Evolutionary conservation across 768 basidiomycete species (phyloP).

Genomic region (Amanita exitialis): DNA sequence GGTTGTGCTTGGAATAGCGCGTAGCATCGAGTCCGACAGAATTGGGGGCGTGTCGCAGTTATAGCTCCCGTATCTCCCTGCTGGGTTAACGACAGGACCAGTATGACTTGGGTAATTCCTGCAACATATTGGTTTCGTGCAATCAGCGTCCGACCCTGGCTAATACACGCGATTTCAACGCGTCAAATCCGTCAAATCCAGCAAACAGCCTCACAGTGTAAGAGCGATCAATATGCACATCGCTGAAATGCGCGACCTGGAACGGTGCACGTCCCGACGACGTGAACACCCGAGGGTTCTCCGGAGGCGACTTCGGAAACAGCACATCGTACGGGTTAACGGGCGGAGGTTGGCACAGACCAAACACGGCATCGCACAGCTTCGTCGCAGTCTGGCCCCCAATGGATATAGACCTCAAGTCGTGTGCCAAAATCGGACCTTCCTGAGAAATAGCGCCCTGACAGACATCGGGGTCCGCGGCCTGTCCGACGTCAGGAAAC

Average conservation of each 20-base stretch:
- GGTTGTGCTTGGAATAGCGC: conserved; percentile 27
- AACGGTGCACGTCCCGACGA: conserved; percentile 34
- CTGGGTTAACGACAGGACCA: conserved; percentile 28
- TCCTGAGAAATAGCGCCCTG: conserved; percentile 37
- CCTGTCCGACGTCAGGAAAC: conserved; percentile 16
- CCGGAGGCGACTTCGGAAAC: conserved; percentile 32
- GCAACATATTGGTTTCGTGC: conserved; percentile 58
- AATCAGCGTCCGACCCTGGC: conserved; percentile 44
- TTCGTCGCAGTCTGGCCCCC: conserved; percentile 38
- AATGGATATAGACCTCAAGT: conserved; percentile 37
- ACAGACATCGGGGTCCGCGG: conserved; percentile 50
- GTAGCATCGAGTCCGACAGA: conserved; percentile 41
- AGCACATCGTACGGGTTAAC: conserved; percentile 34
- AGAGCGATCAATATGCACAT: conserved; percentile 49
- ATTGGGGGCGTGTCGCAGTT: conserved; percentile 43
- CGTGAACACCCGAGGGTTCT: conserved; percentile 20
- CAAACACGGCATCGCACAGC: conserved; percentile 45
- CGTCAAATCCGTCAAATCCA: neutral
- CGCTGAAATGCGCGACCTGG: conserved; percentile 52
- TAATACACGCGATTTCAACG: conserved; percentile 11
- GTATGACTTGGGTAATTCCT: conserved; percentile 34
- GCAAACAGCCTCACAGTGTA: conserved; percentile 30
- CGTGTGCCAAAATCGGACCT: conserved; percentile 50
- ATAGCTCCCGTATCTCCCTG: conserved; percentile 36
- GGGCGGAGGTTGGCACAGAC: conserved; percentile 39